Evolutionary conservation across 1,139 yeast genomes (phyloP).

Genomic region (Arxiozyma heterogenica): DNA sequence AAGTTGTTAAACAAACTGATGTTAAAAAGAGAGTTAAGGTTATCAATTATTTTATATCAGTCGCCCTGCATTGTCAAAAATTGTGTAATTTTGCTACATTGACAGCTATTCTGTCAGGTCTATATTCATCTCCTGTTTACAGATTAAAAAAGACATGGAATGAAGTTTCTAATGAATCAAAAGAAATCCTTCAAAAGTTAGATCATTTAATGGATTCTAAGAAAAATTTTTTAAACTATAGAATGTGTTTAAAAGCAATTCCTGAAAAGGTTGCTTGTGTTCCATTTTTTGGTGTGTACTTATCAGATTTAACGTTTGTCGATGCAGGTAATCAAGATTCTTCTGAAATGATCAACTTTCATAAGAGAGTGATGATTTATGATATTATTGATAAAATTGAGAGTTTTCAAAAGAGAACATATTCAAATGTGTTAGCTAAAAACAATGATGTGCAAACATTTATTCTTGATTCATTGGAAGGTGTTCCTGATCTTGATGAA

Average conservation of each 20-base stretch:
- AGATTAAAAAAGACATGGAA: constrained; percentile 84
- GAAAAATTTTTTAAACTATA: constrained; percentile 77
- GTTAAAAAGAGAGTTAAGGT: constrained; percentile 59
- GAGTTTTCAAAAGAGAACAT: constrained; percentile 54
- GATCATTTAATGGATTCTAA: constrained; percentile 82
- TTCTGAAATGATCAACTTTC: constrained; percentile 58
- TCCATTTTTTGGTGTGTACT: constrained; percentile 85
- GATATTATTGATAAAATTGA: constrained; percentile 69
- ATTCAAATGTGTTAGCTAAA: constrained; percentile 47
- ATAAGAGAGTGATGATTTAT: constrained; percentile 67
- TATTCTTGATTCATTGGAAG: constrained; percentile 44
- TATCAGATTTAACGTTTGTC: constrained; percentile 84
- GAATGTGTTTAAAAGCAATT: constrained; percentile 66
- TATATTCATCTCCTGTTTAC: constrained; percentile 80
- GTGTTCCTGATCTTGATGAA: constrained; percentile 62
- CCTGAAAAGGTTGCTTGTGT: constrained; percentile 65
- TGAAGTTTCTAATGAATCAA: constrained; percentile 46
- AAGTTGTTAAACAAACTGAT: constrained; percentile 58
- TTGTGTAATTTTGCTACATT: constrained; percentile 80
- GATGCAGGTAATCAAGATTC: constrained; percentile 84
- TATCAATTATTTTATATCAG: constrained; percentile 66
- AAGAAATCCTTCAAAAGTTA: constrained; percentile 54
- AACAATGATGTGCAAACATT: constrained; percentile 61
- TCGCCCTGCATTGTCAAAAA: constrained; percentile 71
- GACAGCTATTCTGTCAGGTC: constrained; percentile 88